Conservation (phyloP, 257 asterid species). For the Nicotiana knightiana region DNA sequence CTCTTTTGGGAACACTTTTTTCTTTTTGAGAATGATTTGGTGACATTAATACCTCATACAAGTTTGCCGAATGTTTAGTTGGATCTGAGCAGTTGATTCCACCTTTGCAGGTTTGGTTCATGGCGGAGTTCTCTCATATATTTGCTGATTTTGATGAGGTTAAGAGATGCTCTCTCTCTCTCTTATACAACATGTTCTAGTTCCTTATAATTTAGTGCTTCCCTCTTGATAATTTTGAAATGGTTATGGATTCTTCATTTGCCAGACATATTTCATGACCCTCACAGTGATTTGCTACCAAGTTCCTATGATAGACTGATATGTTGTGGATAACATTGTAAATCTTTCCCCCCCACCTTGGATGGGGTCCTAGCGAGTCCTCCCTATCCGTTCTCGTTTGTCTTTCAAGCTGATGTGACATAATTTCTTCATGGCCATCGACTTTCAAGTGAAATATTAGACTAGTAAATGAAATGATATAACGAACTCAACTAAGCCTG, state of each 20-base stretch:
- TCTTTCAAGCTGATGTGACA: background rate
- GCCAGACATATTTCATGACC: background rate
- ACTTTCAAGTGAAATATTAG: background rate
- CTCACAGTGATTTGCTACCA: background rate
- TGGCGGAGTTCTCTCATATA: conserved; percentile 77
- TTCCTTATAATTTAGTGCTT: background rate
- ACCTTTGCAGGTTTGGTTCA: conserved; percentile 81
- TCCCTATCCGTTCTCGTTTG: background rate
- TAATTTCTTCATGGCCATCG: background rate
- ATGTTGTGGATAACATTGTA: background rate
- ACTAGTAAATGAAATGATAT: background rate
- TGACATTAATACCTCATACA: background rate
- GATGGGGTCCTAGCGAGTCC: background rate
- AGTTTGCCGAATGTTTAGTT: background rate
- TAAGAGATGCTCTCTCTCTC: conserved; percentile 12
- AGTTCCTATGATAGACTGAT: background rate
- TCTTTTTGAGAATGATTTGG: background rate
- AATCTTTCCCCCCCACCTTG: background rate
- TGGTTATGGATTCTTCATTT: background rate
- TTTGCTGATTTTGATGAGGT: conserved; percentile 83
- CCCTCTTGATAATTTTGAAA: background rate
- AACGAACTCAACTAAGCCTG: background rate
- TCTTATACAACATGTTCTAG: background rate
- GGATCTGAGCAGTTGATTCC: conserved; percentile 4
- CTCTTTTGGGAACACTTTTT: too few species aligned